Percentiles rank a stretch among this genome's conserved stretches.
These are phyloP conservation scores for Graphium sp. DNA, from an alignment of 2,329 filamentous ascomycete species.

Conservation along the genomic window DNA sequence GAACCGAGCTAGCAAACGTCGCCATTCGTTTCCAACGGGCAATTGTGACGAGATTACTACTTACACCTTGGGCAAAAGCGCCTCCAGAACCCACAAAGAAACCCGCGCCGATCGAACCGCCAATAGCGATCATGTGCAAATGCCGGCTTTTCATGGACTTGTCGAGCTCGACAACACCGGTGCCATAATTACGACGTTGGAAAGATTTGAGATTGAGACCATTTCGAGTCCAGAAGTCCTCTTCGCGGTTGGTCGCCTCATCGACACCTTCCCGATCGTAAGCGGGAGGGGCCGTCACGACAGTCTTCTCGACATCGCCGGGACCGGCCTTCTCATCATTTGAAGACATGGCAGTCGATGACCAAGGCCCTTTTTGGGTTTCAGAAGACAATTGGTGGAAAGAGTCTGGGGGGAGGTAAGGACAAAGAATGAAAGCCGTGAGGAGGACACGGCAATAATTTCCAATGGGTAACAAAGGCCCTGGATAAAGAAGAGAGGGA, in stretches of 20 bases:
- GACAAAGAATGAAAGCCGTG: too few relatives aligned
- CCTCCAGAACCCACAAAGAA: conserved; percentile 44
- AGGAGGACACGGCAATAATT: too few relatives aligned
- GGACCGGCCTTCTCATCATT: too few relatives aligned
- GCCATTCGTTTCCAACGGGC: background rate
- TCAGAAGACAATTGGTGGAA: too few relatives aligned
- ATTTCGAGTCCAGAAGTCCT: conserved; percentile 18
- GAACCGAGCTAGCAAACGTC: background rate
- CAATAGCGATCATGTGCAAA: conserved; percentile 46
- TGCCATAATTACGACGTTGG: conserved; percentile 16
- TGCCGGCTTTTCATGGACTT: conserved; percentile 37
- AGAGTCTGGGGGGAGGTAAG: too few relatives aligned
- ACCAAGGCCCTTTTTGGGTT: too few relatives aligned
- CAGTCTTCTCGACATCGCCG: too few relatives aligned
- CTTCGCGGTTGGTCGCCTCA: conserved; percentile 10
- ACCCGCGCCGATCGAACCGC: conserved; percentile 44
- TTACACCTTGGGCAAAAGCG: conserved; percentile 32
- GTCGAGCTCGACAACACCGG: conserved; percentile 19
- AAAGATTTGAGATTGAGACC: conserved; percentile 20
- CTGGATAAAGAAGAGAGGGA: too few relatives aligned
- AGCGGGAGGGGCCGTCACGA: too few relatives aligned
- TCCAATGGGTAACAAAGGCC: too few relatives aligned
- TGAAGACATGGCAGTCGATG: too few relatives aligned
- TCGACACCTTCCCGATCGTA: conserved; percentile 2
- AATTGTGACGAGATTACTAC: conserved; percentile 8